Base-by-base conservation (phyloP, 371 early-diverging fungal species). In the Circinella minor region DNA sequence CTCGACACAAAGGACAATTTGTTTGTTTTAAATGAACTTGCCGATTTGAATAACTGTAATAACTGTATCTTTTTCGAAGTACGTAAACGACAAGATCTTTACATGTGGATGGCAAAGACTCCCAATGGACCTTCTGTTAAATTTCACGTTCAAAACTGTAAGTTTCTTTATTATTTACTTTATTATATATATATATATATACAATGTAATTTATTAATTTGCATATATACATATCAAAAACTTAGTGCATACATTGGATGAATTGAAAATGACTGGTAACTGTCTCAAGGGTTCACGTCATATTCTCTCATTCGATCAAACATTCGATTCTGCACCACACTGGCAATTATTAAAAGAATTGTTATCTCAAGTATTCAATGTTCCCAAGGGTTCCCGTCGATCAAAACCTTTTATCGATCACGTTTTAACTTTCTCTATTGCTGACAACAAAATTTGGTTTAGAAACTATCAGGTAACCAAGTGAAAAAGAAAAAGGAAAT, bases 341-440 rank as follows among this genome's bases (percentile, higher is more conserved):
- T 89, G 90, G 81, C 78, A 85, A 68, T 83, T 98, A 46, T 83
- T 98, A 69, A 97, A 97, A 86, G 95, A 96, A 76, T 78, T 97
- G 66, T 88, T 98, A 70, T 91, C 90, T 36, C 95, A 95, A 83
- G 89, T 90, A 18, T 98, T 98, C 81, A 94, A 91, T 47, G 91
- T 93, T 38, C 99, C 99, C 60, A 91, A 91, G 75, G 92, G 93
- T 6, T 86, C 93, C 1, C 90, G 98, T 68, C 91, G 91, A 73
- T 90, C 92, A 82, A 98, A 98, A 81, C 99, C 99, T 57, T 99
- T 99, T 74, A 82, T 96, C 67, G 99, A 99, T 80, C 98, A 97
- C 69, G 94, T 99, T 20, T 80, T 97, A 68, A 88, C 89, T 9
- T 98, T 99, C 77, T 90, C 93, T 47, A 89, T 96, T 67, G 92